phyloP scores from a whole-genome alignment of 768 basidiomycete species.

The Tylopilus vinaceipallidus region DNA sequence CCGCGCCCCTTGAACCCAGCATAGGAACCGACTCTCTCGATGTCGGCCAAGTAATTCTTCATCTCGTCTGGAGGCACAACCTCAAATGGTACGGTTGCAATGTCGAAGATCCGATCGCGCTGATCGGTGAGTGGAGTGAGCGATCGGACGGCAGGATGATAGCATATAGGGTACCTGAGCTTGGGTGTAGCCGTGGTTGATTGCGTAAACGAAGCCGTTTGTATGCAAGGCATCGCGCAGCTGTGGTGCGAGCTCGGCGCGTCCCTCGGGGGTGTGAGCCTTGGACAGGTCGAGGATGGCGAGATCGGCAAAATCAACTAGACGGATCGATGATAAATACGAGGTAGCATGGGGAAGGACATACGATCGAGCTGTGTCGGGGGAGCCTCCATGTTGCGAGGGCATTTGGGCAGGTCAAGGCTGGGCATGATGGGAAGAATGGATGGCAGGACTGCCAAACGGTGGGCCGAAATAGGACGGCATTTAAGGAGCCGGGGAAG shows the following conservation, averaged over 20 bases:
- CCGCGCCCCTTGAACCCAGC: conserved; percentile 48
- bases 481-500: too few relatives aligned
- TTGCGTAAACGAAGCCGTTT: conserved; percentile 41
- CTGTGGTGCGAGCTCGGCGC: conserved; percentile 40
- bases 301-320: conserved; percentile 52
- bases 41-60: conserved; percentile 34
- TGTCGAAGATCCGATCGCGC: conserved; percentile 47
- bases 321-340: conserved; percentile 27
- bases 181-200: conserved; percentile 39
- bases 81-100: conserved; percentile 45
- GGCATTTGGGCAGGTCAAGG: conserved; percentile 32
- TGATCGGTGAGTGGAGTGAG: conserved; percentile 24
- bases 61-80: conserved; percentile 42
- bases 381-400: conserved; percentile 35
- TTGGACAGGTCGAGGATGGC: conserved; percentile 51
- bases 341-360: conserved; percentile 8
- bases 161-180: conserved; percentile 33
- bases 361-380: conserved; percentile 34
- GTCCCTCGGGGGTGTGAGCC: conserved; percentile 39
- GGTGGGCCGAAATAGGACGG: too few relatives aligned
- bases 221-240: conserved; percentile 45
- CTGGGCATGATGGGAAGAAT: too few relatives aligned
- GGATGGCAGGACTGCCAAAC: too few relatives aligned
- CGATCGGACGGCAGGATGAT: background rate
- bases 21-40: conserved; percentile 44